Evolutionary conservation across 2,329 filamentous ascomycete genomes (phyloP).

Genomic region (Lecanosticta acicola): DNA sequence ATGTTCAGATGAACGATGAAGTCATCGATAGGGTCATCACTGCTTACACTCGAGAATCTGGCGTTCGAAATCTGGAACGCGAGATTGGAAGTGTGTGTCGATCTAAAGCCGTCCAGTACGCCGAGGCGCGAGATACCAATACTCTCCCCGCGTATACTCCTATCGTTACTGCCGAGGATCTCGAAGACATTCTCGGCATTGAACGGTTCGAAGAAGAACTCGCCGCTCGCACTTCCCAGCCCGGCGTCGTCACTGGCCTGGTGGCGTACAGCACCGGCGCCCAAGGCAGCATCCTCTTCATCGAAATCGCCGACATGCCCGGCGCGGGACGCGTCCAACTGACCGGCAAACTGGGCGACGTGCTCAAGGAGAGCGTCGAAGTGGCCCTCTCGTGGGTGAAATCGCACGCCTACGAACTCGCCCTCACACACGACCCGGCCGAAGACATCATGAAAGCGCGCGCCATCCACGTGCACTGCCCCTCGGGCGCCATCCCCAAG

Average conservation of each 20-base stretch:
- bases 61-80: constrained; percentile 90
- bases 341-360: constrained; percentile 91
- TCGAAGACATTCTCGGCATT: constrained; percentile 86
- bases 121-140: constrained; percentile 75
- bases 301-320: constrained; percentile 96
- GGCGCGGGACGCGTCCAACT: constrained; percentile 87
- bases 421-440: constrained; percentile 69
- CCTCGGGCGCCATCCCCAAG: constrained; percentile 90
- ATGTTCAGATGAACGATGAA: constrained; percentile 71
- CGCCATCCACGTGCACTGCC: constrained; percentile 93
- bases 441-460: constrained; percentile 95
- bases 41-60: constrained; percentile 91
- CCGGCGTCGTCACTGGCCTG: constrained; percentile 90
- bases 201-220: constrained; percentile 95
- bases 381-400: constrained; percentile 97
- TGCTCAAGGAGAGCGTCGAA: constrained; percentile 94
- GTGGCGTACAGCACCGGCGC: constrained; percentile 91
- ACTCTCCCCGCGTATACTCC: constrained; percentile 63
- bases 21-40: constrained; percentile 95
- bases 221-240: constrained; percentile 72
- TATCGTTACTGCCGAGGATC: constrained; percentile 66
- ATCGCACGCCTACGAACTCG: constrained; percentile 85
- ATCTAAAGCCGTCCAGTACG: constrained; percentile 89
- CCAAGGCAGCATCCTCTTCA: constrained; percentile 94
- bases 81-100: constrained; percentile 93